Evolutionary conservation across 768 basidiomycete species (phyloP).

Genomic region (Pseudohyphozyma bogoriensis): DNA sequence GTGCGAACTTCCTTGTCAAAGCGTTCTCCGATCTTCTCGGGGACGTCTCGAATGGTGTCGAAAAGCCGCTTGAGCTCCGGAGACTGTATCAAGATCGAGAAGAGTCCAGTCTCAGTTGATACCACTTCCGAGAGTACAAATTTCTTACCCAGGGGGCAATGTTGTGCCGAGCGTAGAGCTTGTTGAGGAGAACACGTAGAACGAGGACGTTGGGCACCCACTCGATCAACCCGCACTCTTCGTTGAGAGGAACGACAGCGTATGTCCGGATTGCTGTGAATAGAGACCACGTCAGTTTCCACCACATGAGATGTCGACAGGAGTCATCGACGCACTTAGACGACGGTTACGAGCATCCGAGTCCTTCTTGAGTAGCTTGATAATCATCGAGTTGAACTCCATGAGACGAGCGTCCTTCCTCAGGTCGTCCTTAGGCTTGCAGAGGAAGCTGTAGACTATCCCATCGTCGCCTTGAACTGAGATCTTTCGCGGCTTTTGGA

Average conservation of each 20-base stretch:
- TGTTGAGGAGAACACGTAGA: constrained; percentile 61
- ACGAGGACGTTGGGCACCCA: constrained; percentile 93
- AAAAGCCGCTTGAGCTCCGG: constrained; percentile 35
- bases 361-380: constrained; percentile 85
- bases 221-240: constrained; percentile 94
- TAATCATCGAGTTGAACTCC: constrained; percentile 97
- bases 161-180: constrained; percentile 52
- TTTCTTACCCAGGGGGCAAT: constrained; percentile 47
- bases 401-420: constrained; percentile 93
- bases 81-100: constrained; percentile 30
- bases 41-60: constrained; percentile 33
- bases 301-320: no score
- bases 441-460: constrained; percentile 75
- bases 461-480: constrained; percentile 74
- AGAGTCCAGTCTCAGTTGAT: no score
- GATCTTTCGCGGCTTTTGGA: constrained; percentile 84
- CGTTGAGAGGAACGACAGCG: constrained; percentile 94
- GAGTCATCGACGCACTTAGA: constrained; percentile 53
- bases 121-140: no score
- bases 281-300: constrained; percentile 1
- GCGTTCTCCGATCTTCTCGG: constrained; percentile 31
- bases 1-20: constrained; percentile 49
- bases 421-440: constrained; percentile 94
- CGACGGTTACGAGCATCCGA: constrained; percentile 84
- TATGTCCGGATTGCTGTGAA: constrained; percentile 81